Base-by-base conservation (phyloP, 163 green algal species). In the Scenedesmus sp. region DNA sequence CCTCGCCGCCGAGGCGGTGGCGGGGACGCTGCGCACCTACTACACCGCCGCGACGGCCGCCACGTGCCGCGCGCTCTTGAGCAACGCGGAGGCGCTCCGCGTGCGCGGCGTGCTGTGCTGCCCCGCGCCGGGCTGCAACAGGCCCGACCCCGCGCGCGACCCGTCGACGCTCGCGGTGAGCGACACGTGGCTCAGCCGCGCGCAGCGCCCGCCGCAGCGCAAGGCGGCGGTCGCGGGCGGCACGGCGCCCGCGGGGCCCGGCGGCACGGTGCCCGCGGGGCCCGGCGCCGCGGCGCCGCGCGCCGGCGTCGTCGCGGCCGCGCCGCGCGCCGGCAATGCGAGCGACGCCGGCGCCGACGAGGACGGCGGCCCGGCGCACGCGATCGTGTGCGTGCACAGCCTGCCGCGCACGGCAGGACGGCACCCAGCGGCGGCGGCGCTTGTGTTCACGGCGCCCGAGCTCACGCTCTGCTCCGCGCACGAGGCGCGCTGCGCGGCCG, bases 71-170 rank as follows among this genome's bases (percentile, higher is more conserved):
- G 47, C 18, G n/a, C 26, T 74, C 11, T 18, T 56, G 22, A 56
- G 45, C 33, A 51, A 56, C 0, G 31, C 45, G 0, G 34, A 28
- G 22, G 6, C 18, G 2, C 47, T 47, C 28, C 28, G 64, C 26
- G 24, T 74, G 15, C 64, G 64, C 26, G 60, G 36, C 45, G 64
- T 74, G 15, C 28, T 74, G 4, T 74, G 64, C 45, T 74, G 64
- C 47, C 60, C 45, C 17, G 53, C 64, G 17, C 36, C 44, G 45
- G 60, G 18, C 20, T 74, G 64, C 45, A 74, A 74, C 28, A 24
- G 20, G 29, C 64, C 64, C 14, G 64, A 74, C 5, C 34, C 26
- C 9, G n/a, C 17, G 22, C 15, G 64, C 7, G 64, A 74, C 24
- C 64, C 64, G 33, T n/a, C 64, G 11, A 74, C 64, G n/a, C 64